Evolutionary conservation across 139 green algal genomes (phyloP).

Genomic region (Gonium pectorale): DNA sequence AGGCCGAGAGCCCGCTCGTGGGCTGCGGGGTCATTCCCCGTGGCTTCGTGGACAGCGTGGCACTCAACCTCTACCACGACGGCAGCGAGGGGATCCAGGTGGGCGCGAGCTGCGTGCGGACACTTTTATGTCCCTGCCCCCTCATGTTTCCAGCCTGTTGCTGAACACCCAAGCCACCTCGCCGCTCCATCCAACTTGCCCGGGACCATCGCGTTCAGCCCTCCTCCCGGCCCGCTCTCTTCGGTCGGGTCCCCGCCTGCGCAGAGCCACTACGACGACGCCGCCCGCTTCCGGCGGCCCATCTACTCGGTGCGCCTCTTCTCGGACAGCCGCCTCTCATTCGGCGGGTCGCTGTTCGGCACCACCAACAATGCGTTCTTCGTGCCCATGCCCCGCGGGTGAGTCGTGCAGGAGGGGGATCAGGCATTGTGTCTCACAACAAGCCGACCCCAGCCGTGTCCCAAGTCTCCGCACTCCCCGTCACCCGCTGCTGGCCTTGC

Average conservation of each 20-base stretch:
- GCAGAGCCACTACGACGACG: conserved; percentile 75
- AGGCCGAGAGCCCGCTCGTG: conserved; percentile 70
- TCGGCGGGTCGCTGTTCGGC: conserved; percentile 78
- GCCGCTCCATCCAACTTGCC: no score
- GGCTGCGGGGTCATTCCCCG: conserved; percentile 48
- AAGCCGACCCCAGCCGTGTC: no score
- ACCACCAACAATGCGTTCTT: conserved; percentile 82
- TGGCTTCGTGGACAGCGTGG: conserved; percentile 68
- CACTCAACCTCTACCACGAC: conserved; percentile 86
- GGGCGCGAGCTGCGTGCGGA: not conserved
- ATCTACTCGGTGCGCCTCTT: conserved; percentile 79
- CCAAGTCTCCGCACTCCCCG: no score
- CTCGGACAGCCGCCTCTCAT: conserved; percentile 77
- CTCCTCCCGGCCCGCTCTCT: no score
- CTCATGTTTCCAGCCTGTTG: no score
- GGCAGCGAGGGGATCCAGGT: conserved; percentile 81
- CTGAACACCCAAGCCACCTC: no score
- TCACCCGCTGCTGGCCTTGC: no score
- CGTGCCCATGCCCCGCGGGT: conserved; percentile 76
- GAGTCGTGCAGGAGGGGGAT: no score
- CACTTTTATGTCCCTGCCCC: not conserved
- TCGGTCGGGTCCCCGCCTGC: not conserved
- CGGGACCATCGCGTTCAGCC: no score
- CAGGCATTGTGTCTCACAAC: no score
- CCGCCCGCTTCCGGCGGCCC: conserved; percentile 69